Base-by-base conservation (phyloP, 441 rosid genomes). In the Brassica balearica region DNA sequence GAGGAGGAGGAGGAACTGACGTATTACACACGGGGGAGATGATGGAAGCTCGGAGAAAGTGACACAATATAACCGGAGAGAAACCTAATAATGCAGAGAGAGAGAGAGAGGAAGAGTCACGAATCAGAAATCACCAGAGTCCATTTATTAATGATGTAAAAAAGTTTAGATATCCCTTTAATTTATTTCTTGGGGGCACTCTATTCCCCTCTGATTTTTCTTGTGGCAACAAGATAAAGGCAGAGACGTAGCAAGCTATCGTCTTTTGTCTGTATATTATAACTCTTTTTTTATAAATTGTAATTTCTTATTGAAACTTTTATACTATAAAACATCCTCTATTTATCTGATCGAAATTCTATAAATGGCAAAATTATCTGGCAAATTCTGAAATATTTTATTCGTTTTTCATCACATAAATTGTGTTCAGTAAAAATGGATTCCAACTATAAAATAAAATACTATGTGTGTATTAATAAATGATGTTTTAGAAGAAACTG, bases 41-140 rank as follows among this genome's bases (percentile, higher is more conserved):
- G 81, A 80, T 53, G 51, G 68, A 80, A 76, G 61, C 79, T 38
- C 79, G 82, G 77, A 71, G 88, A 66, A 51, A 43, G 20, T 75
- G 85, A 78, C 14, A 81, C 36, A 75, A 60, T 27, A 14, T 68
- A 19, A 61, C 34, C 59, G 77, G 65, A 61, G 60, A 65, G 66
- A 34, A 76, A 87, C 80, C 84, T 77, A 80, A 77, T 48, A 48
- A 27, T 27, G 59, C 5, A 27, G 32, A 27, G 32, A 27, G 32
- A 32, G 36, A 32, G 36, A 34, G 38, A 6, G 38, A 34, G 38
- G 38, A 34, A 34, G 63, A 27, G 1, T 78, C 46, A 65, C 53
- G 46, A 61, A 25, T 46, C 77, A 59, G 62, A 58, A 80, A 76
- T 76, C 71, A 72, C 56, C 69, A 72, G 43, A 76, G 68, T 75